phyloP scores from a whole-genome alignment of 179 eudicot genomes.

The Spergularia azorica region DNA sequence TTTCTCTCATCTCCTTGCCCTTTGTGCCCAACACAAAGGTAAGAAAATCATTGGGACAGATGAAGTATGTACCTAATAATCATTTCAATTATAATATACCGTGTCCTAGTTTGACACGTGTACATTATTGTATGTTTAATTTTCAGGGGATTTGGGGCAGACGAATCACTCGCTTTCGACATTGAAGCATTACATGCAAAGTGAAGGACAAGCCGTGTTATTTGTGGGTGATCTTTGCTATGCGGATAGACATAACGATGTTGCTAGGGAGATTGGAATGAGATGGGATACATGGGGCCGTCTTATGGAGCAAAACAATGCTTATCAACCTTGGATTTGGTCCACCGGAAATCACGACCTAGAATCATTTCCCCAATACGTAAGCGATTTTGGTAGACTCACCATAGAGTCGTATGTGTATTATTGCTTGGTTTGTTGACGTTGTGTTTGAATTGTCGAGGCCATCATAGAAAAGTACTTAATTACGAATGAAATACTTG shows the following conservation, averaged over 20 bases:
- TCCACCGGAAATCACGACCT: conserved; percentile 89
- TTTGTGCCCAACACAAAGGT: no score
- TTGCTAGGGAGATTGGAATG: conserved; percentile 40
- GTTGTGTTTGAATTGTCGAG: no score
- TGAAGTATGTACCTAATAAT: no score
- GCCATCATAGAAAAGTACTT: no score
- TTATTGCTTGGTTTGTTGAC: no score
- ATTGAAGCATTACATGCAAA: conserved; percentile 65
- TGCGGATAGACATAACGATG: conserved; percentile 70
- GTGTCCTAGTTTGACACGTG: no score
- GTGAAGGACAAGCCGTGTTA: conserved; percentile 65
- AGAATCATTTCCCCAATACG: conserved; percentile 81
- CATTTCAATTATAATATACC: no score
- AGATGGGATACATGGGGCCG: conserved; percentile 98
- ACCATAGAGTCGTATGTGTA: not conserved
- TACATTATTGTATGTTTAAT: no score
- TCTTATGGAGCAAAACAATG: conserved; percentile 64
- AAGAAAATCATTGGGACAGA: no score
- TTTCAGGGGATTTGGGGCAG: conserved; percentile 92
- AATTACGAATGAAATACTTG: no score
- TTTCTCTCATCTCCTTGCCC: no score
- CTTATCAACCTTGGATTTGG: conserved; percentile 98
- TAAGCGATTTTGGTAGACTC: conserved; percentile 25
- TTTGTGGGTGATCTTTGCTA: conserved; percentile 92
- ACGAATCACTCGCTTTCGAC: conserved; percentile 81